Conservation (phyloP, 495 filamentous ascomycete species). For the Pseudevernia furfuracea region DNA sequence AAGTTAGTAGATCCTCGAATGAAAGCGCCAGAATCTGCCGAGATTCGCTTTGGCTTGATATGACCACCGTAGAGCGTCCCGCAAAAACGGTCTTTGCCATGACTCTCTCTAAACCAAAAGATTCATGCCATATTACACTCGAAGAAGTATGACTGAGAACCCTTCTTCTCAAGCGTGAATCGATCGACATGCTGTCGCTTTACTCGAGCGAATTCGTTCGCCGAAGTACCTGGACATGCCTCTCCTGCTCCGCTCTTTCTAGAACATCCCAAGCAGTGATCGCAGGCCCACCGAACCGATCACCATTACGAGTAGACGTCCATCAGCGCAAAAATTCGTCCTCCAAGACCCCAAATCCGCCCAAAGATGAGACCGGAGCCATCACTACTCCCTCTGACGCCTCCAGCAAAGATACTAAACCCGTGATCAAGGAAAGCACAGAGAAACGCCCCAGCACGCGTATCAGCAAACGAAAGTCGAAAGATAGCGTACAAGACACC, state of each 20-base stretch:
- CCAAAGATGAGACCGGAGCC: constrained; percentile 28
- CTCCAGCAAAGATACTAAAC: constrained; percentile 14
- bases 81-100: not conserved
- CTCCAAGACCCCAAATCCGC: constrained; percentile 38
- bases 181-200: constrained; percentile 39
- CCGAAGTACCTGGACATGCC: constrained; percentile 36
- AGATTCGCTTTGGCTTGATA: constrained; percentile 1
- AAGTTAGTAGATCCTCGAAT: not conserved
- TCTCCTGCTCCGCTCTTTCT: constrained; percentile 32
- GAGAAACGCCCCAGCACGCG: constrained; percentile 14
- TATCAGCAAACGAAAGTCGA: constrained; percentile 21
- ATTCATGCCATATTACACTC: not conserved
- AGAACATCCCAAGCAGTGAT: constrained; percentile 28
- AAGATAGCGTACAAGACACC: constrained; percentile 8
- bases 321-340: constrained; percentile 51
- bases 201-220: constrained; percentile 44
- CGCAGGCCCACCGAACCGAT: constrained; percentile 31
- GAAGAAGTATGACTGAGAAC: not conserved
- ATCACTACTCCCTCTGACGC: constrained; percentile 20
- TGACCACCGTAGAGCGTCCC: constrained; percentile 7
- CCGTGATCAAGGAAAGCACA: not conserved
- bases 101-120: not conserved
- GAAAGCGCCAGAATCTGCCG: not conserved
- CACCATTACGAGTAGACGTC: constrained; percentile 32
- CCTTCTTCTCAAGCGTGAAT: not conserved